Base-by-base conservation (phyloP, 768 basidiomycete species). In the Dacryopinax spathularia region DNA sequence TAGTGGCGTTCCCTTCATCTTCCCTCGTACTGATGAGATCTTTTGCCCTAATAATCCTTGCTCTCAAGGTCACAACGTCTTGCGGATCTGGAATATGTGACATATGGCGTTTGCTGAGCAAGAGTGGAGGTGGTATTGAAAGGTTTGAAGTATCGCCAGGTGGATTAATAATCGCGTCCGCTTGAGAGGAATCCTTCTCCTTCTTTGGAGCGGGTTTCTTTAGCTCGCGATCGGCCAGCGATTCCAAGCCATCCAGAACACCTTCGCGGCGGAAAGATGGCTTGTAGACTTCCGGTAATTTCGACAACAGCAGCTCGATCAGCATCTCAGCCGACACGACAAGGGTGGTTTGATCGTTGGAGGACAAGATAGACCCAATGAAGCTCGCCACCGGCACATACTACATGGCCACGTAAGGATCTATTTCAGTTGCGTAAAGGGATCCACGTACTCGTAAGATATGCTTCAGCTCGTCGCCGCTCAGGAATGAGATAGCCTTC, bases 351-450 rank as follows among this genome's bases (percentile, higher is more conserved):
- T 94, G 90, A 72, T 99, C 96, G 69, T 86, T 88, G 0, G 90
- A 91, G 0, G 95, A 96, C 34, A 98, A 75, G 62, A 98, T 91
- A 0, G 91, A 91, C 0, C 92, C 93, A 1, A 94, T 85, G 73
- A 98, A 98, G 72, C 91, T 90, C 1, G 96, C 91, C 60, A 99
- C 83, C 12, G 96, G 93, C 4, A 99, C 95, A 70, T 83, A 85
- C 94, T 97, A 69, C 3, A 22, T 20, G 25, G 62, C 62, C 56
- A 66, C 18, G 39, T 20, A 62, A 22, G 27, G 6, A 66, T 10
- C 35, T 62, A 34, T n/a, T 37, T 5, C 59, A 62, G 18, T 63
- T 25, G 36, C 29, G 29, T n/a, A 0, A 34, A 64, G 60, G 33
- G 67, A 22, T 63, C 33, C 33, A 76, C 86, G 68, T 68, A 94